Evolutionary conservation across 768 basidiomycete genomes (phyloP), one percentile per base, ranked within the genome.

Genomic region (Symmetrospora coprosmae): DNA sequence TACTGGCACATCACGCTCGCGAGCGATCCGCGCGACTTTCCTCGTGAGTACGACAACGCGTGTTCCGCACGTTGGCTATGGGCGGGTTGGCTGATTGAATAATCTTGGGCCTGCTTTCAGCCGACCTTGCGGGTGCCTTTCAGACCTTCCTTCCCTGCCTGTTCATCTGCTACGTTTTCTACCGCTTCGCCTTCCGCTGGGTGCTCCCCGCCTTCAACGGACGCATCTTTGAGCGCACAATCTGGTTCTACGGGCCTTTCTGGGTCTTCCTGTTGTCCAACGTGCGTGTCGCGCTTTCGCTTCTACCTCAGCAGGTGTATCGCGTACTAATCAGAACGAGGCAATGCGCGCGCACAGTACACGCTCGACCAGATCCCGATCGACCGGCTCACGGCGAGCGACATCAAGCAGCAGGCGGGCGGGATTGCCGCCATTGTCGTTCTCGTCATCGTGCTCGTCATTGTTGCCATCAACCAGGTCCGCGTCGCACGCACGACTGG

Each of bases 401-500:
- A 87, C 71, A 75, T 90, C 53, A 70, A 68, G 7, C 78, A 80
- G 67, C 78, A 80, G 35, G 77, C 79, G 4, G 86, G 86, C 23
- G 69, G 69, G 13, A 59, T 70, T 39, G 52, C 65, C n/a, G 69
- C 69, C 16, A 63, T 88, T 64, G 81, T 87, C 52, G 66, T 83
- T 39, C 63, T 86, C 13, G 74, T 85, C 61, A 70, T 87, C 13
- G 71, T 79, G 6, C 69, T 79, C 25, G 69, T 85, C 46, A 80
- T 78, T 33, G 67, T 83, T 17, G 40, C 55, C n/a, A 47, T 66
- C 34, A 88, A 88, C 69, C 88, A 91, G 73, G 68, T 83, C 2
- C 78, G 85, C n/a, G 80, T 87, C 53, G 82, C 88, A 60, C 79
- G 87, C 50, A 84, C 85, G 72, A 87, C 85, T 0, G 87, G 87